Percentiles rank a stretch among this genome's conserved stretches.
phyloP scores from a whole-genome alignment of 163 green algal genomes.

The Chloromonas sp. region DNA sequence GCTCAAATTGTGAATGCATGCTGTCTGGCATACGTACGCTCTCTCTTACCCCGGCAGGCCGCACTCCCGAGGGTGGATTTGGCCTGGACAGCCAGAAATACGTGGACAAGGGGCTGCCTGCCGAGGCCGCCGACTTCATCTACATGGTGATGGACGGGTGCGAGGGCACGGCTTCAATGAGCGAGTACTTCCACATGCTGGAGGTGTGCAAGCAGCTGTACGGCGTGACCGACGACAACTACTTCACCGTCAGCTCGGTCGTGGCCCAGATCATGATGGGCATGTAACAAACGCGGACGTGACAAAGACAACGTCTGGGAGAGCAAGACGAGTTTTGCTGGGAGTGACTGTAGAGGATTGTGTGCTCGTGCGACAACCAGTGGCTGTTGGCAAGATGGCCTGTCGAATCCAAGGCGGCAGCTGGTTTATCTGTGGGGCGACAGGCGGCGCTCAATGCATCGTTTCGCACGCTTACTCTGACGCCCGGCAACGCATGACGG shows the following conservation, averaged over 20 bases:
- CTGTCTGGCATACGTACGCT: too few relatives aligned
- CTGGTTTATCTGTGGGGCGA: too few relatives aligned
- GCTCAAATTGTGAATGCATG: too few relatives aligned
- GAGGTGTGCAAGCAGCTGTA: conserved; percentile 39
- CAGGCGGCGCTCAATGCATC: too few relatives aligned
- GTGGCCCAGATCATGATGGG: conserved; percentile 30
- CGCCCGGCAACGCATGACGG: too few relatives aligned
- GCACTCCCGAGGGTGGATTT: conserved; percentile 6
- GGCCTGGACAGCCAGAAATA: conserved; percentile 30
- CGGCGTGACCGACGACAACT: conserved; percentile 34
- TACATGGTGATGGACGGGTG: conserved; percentile 32
- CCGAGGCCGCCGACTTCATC: conserved; percentile 33
- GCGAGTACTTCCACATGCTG: conserved; percentile 32
- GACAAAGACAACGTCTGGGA: too few relatives aligned
- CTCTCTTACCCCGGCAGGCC: neutral
- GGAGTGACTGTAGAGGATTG: too few relatives aligned
- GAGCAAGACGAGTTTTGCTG: too few relatives aligned
- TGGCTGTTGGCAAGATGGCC: too few relatives aligned
- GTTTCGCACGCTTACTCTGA: too few relatives aligned
- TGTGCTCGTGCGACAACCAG: too few relatives aligned
- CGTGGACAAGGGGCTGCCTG: conserved; percentile 30
- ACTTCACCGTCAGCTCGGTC: conserved; percentile 30
- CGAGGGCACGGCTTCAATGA: conserved; percentile 28
- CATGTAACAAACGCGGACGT: conserved; percentile 14
- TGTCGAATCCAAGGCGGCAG: too few relatives aligned